A percentile compares a stretch with the other conserved stretches of the same genome.
These are phyloP conservation scores for Podila epicladia DNA, from an alignment of 192 early-diverging fungal genomes.

Conservation along the genomic window DNA sequence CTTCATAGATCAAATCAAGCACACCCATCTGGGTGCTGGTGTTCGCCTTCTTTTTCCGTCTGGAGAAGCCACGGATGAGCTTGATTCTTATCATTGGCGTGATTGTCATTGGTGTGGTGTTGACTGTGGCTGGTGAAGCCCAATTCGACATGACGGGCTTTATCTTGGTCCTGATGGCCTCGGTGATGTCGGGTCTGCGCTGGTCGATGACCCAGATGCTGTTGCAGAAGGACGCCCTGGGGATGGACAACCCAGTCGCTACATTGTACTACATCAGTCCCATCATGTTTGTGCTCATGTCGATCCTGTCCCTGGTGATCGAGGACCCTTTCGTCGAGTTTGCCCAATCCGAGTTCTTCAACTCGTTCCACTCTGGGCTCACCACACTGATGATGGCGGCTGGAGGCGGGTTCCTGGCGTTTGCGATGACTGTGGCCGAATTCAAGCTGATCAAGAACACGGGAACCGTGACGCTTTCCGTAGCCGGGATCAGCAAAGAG, in stretches of 20 bases:
- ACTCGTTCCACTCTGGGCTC: conserved; percentile 39
- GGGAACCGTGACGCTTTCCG: conserved; percentile 83
- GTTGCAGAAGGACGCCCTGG: conserved; percentile 68
- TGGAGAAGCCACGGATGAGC: conserved; percentile 71
- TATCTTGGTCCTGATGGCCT: conserved; percentile 67
- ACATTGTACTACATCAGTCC: conserved; percentile 81
- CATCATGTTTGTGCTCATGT: conserved; percentile 76
- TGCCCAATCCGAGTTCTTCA: conserved; percentile 63
- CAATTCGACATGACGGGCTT: conserved; percentile 67
- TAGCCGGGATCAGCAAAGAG: conserved; percentile 84
- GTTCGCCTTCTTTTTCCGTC: conserved; percentile 84
- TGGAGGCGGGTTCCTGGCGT: conserved; percentile 85
- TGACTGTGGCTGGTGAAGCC: conserved; percentile 81
- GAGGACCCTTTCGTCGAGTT: conserved; percentile 67
- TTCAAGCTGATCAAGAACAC: conserved; percentile 81
- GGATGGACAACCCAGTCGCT: conserved; percentile 84
- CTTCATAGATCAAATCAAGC: conserved; percentile 65
- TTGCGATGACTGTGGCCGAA: conserved; percentile 82
- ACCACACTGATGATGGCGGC: conserved; percentile 67
- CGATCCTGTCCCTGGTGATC: conserved; percentile 60
- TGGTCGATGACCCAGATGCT: conserved; percentile 87
- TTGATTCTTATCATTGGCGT: conserved; percentile 74
- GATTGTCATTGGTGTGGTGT: conserved; percentile 78
- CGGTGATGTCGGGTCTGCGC: conserved; percentile 81
- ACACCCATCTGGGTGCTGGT: conserved; percentile 76